phyloP scores from a whole-genome alignment of 129 eudicot genomes.

The Flaveria robusta region DNA sequence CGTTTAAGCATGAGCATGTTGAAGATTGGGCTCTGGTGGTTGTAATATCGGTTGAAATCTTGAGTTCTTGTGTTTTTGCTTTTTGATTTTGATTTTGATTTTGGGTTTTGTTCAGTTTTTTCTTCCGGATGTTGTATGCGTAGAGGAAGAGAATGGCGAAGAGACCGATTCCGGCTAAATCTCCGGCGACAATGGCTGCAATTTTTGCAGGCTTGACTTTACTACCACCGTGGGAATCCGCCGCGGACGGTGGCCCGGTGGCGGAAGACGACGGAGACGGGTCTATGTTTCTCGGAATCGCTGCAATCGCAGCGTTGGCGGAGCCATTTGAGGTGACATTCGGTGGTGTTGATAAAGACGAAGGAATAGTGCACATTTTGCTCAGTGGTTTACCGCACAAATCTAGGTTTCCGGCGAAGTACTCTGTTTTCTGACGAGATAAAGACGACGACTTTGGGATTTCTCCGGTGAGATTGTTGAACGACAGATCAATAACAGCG shows the following conservation, averaged over 20 bases:
- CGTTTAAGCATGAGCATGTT: constrained; percentile 53
- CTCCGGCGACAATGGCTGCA: constrained; percentile 69
- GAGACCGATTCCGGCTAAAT: constrained; percentile 70
- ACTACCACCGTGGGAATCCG: constrained; percentile 34
- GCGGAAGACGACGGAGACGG: constrained; percentile 38
- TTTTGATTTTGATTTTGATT: constrained; percentile 18
- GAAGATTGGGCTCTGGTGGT: constrained; percentile 23
- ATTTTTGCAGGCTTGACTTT: constrained; percentile 59
- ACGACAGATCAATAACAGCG: constrained; percentile 72
- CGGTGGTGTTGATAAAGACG: constrained; percentile 69
- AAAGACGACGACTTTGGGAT: constrained; percentile 55
- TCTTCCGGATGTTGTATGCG: constrained; percentile 53
- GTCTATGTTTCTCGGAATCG: constrained; percentile 60
- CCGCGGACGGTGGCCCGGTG: constrained; percentile 13
- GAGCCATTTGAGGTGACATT: constrained; percentile 43
- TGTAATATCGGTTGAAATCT: constrained; percentile 8
- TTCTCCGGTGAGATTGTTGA: constrained; percentile 72
- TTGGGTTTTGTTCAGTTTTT: constrained; percentile 24
- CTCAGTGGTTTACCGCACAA: constrained; percentile 84
- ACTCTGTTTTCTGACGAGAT: constrained; percentile 58
- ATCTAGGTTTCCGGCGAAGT: constrained; percentile 66
- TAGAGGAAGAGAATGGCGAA: constrained; percentile 56
- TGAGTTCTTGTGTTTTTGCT: constrained; percentile 25
- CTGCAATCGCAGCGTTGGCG: constrained; percentile 91
- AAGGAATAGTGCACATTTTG: constrained; percentile 66